These are phyloP conservation scores for Sarocladiaceae sp. DNA, from an alignment of 2,329 filamentous ascomycete species.

Conservation along the genomic window DNA sequence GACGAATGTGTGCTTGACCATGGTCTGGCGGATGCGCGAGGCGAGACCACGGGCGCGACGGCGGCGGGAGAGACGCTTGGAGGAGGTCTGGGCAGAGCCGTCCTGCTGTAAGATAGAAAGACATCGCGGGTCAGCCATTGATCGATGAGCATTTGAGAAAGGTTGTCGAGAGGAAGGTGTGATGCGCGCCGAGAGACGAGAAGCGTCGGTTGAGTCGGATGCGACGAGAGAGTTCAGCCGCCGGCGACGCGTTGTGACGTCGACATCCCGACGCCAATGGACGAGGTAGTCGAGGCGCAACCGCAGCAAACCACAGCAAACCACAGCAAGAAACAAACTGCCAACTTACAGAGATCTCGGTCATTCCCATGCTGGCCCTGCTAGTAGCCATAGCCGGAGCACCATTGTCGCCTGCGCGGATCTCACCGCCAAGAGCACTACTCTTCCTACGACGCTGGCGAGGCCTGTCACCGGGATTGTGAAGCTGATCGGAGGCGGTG, in stretches of 20 bases:
- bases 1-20: constrained; percentile 55
- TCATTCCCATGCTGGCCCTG: constrained; percentile 34
- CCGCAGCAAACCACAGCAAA: too few species aligned
- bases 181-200: too few species aligned
- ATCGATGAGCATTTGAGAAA: neutral
- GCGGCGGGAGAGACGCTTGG: constrained; percentile 45
- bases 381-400: constrained; percentile 48
- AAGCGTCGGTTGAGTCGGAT: too few species aligned
- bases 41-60: constrained; percentile 47
- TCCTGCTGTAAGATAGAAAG: neutral
- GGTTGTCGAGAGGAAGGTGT: too few species aligned
- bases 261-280: too few species aligned
- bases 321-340: neutral
- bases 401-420: constrained; percentile 49
- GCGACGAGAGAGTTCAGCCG: constrained; percentile 3
- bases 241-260: too few species aligned
- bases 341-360: constrained; percentile 10
- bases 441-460: constrained; percentile 45
- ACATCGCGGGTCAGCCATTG: constrained; percentile 1
- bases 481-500: constrained; percentile 42
- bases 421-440: constrained; percentile 46
- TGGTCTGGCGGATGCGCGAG: constrained; percentile 44
- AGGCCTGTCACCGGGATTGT: constrained; percentile 33
- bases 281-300: too few species aligned
- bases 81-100: constrained; percentile 1